These are phyloP conservation scores for Linum usitatissimum DNA, from an alignment of 345 rosid genomes.

Conservation along the genomic window DNA sequence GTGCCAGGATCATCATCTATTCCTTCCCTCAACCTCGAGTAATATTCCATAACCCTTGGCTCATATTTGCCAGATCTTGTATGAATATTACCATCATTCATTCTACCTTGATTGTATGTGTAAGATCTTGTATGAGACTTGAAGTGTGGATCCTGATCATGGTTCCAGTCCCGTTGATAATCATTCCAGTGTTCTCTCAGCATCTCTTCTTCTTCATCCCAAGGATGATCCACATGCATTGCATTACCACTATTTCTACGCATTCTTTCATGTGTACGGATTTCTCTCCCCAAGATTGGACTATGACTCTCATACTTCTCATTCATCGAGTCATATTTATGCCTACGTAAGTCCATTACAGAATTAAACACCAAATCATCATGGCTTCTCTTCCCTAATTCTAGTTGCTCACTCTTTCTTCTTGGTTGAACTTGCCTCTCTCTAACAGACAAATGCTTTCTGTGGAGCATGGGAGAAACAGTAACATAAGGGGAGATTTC, in stretches of 20 bases:
- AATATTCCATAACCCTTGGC: slow-evolving; percentile 12
- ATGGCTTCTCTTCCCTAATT: slow-evolving; percentile 19
- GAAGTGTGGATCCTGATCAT: slow-evolving; percentile 15
- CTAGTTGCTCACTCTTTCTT: slow-evolving; percentile 19
- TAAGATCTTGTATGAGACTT: slow-evolving; percentile 20
- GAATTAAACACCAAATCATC: slow-evolving; percentile 16
- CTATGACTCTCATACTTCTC: slow-evolving; percentile 19
- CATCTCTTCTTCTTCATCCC: slow-evolving; percentile 24
- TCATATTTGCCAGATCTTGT: slow-evolving; percentile 18
- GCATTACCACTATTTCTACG: slow-evolving; percentile 20
- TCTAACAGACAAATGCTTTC: slow-evolving; percentile 14
- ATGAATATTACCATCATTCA: slow-evolving; percentile 12
- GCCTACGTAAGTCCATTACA: slow-evolving; percentile 17
- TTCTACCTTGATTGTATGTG: slow-evolving; percentile 19
- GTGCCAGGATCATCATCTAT: slow-evolving; percentile 20
- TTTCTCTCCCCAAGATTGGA: slow-evolving; percentile 23
- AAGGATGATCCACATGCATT: slow-evolving; percentile 25
- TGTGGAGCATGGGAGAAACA: slow-evolving; percentile 15
- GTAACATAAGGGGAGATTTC: slow-evolving; percentile 15
- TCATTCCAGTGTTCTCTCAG: background rate
- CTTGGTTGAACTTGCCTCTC: slow-evolving; percentile 19
- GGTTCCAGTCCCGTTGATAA: slow-evolving; percentile 5
- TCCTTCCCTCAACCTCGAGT: slow-evolving; percentile 16
- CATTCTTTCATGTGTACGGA: slow-evolving; percentile 23
- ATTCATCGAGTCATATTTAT: slow-evolving; percentile 21